Evolutionary conservation across 1,139 yeast species (phyloP), one percentile per base, ranked within the genome.

Genomic region (Blastobotrys indianensis): DNA sequence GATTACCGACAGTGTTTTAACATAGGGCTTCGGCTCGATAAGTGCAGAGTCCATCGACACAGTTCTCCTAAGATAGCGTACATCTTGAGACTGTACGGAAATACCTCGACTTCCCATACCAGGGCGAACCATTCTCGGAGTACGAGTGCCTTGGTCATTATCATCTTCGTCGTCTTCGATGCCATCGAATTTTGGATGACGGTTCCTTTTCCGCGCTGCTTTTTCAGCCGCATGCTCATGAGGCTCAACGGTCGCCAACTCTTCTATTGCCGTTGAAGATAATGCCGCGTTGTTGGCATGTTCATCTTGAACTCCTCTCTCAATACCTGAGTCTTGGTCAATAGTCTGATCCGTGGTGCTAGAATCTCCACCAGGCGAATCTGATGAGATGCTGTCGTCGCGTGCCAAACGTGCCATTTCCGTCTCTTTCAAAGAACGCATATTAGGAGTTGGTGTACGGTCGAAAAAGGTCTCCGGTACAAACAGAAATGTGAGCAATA

Each of bases 401-500:
- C 66, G 54, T 1, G 69, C 75, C 33, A 65, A 68, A 50, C 71
- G 66, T 1, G 82, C 83, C 16, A 68, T 67, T 44, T 66, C 67
- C 3, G 81, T 69, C 60, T 79, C 84, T 47, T 66, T 64, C 16
- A 66, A 58, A 1, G 80, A 74, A 51, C 80, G 69, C 54, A 71
- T 68, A 52, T 71, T 73, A 3, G 73, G 73, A 2, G 67, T 65
- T 5, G 84, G 81, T 1, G 74, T 62, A 48, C 85, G 67, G 50
- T 77, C 79, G 82, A 82, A 79, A 61, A 76, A 79, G 0, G 85
- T 79, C 51, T 79, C 85, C 1, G 84, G 84, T 13, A 77, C 83
- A 58, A 78, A 78, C 16, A 79, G 59, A 50, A 71, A 72, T 4
- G 78, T 75, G 37, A 73, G 60, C 2, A 73, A 53, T 25, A 77